Evolutionary conservation across 768 basidiomycete genomes (phyloP).

Genomic region (Lyophyllum shimeji): DNA sequence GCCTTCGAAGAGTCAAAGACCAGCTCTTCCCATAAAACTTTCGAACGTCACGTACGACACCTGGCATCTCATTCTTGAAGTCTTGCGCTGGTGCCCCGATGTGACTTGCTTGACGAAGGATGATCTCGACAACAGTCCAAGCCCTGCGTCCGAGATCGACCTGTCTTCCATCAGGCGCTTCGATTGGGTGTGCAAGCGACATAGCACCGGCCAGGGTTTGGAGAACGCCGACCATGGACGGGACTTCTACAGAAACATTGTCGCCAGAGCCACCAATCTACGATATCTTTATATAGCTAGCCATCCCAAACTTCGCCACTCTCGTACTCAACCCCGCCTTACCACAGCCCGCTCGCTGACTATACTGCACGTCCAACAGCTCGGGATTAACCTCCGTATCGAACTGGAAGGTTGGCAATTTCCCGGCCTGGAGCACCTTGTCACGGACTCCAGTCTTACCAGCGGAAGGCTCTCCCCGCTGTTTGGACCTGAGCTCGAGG

Average conservation of each 20-base stretch:
- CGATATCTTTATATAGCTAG: conserved; percentile 13
- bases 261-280: conserved; percentile 4
- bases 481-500: conserved; percentile 10
- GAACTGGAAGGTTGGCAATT: conserved; percentile 14
- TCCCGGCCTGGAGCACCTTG: conserved; percentile 13
- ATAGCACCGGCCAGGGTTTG: not conserved
- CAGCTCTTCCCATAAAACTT: not conserved
- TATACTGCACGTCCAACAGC: conserved; percentile 8
- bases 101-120: conserved; percentile 10
- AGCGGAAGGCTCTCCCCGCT: conserved; percentile 1
- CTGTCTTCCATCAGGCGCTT: conserved; percentile 10
- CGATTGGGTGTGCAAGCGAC: conserved; percentile 8
- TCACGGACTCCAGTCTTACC: conserved; percentile 13
- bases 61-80: conserved; percentile 3
- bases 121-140: conserved; percentile 11
- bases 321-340: not conserved
- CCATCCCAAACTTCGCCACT: conserved; percentile 3
- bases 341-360: conserved; percentile 5
- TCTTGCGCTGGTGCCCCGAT: conserved; percentile 12
- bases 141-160: not conserved
- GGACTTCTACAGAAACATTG: conserved; percentile 7
- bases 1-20: conserved; percentile 6
- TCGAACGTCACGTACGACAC: conserved; percentile 11
- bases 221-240: not conserved
- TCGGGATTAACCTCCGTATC: conserved; percentile 2